A percentile compares a stretch with the other conserved stretches of the same genome.
Evolutionary conservation across 441 rosid species (phyloP).

Genomic region (Populus hybrid): DNA sequence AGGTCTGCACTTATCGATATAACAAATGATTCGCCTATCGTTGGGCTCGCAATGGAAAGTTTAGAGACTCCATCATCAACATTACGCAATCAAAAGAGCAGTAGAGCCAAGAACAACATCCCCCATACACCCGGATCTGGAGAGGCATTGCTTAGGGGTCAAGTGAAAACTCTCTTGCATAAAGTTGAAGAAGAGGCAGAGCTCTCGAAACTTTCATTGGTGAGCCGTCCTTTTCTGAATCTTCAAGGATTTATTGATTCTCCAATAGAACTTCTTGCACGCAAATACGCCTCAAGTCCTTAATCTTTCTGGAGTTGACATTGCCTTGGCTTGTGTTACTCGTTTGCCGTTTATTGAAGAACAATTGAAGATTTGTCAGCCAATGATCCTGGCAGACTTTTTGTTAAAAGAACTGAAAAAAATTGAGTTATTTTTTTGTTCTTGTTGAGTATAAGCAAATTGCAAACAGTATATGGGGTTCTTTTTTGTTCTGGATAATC

Average conservation of each 20-base stretch:
- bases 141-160: slow-evolving; percentile 79
- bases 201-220: slow-evolving; percentile 41
- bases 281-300: slow-evolving; percentile 63
- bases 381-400: slow-evolving; percentile 1
- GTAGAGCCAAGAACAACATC: slow-evolving; percentile 30
- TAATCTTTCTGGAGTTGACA: slow-evolving; percentile 28
- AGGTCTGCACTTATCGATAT: slow-evolving; percentile 63
- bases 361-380: slow-evolving; percentile 41
- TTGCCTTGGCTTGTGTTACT: slow-evolving; percentile 14
- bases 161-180: slow-evolving; percentile 73
- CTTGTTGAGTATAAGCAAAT: not conserved
- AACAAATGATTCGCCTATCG: slow-evolving; percentile 90
- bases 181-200: slow-evolving; percentile 72
- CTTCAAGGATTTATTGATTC: slow-evolving; percentile 46
- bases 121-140: slow-evolving; percentile 73
- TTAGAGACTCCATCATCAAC: slow-evolving; percentile 62
- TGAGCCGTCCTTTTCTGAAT: slow-evolving; percentile 39
- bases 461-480: no score
- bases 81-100: slow-evolving; percentile 35
- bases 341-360: slow-evolving; percentile 42
- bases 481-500: not conserved
- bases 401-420: not conserved
- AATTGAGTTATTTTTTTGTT: not conserved
- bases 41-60: slow-evolving; percentile 58
- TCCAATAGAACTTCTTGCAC: slow-evolving; percentile 66